Evolutionary conservation across 345 rosid species (phyloP).

Genomic region (Streptanthus diversifolius): DNA sequence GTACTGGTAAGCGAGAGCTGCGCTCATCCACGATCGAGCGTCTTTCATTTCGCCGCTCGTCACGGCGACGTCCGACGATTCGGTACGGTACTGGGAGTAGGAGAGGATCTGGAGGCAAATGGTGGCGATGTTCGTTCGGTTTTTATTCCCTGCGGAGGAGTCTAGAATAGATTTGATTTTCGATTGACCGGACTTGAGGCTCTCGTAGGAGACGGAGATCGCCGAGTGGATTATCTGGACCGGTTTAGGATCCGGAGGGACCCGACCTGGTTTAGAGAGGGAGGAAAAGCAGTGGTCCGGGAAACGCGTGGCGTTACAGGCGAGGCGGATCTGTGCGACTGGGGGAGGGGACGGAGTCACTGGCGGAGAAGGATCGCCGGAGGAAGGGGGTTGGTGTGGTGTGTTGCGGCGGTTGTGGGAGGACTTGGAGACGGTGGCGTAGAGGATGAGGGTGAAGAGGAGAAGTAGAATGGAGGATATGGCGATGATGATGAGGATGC

Average conservation of each 20-base stretch:
- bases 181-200: conserved; percentile 52
- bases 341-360: conserved; percentile 2
- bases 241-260: conserved; percentile 54
- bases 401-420: conserved; percentile 3
- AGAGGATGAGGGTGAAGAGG: conserved; percentile 32
- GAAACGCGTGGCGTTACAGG: conserved; percentile 66
- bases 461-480: conserved; percentile 30
- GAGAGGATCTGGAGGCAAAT: conserved; percentile 53
- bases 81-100: conserved; percentile 50
- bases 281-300: conserved; percentile 49
- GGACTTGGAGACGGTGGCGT: conserved; percentile 33
- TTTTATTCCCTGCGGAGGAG: conserved; percentile 45
- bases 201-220: conserved; percentile 47
- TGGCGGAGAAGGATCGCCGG: conserved; percentile 1
- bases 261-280: conserved; percentile 30
- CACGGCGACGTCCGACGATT: conserved; percentile 35
- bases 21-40: conserved; percentile 78
- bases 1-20: conserved; percentile 68
- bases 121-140: conserved; percentile 57
- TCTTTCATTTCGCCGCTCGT: conserved; percentile 50
- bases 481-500: conserved; percentile 24
- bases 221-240: conserved; percentile 62
- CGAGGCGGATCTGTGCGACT: conserved; percentile 42
- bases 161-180: conserved; percentile 51
- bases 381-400: conserved; percentile 3